These are phyloP conservation scores for Agrocybe praecox DNA, from an alignment of 768 basidiomycete species.

Conservation along the genomic window DNA sequence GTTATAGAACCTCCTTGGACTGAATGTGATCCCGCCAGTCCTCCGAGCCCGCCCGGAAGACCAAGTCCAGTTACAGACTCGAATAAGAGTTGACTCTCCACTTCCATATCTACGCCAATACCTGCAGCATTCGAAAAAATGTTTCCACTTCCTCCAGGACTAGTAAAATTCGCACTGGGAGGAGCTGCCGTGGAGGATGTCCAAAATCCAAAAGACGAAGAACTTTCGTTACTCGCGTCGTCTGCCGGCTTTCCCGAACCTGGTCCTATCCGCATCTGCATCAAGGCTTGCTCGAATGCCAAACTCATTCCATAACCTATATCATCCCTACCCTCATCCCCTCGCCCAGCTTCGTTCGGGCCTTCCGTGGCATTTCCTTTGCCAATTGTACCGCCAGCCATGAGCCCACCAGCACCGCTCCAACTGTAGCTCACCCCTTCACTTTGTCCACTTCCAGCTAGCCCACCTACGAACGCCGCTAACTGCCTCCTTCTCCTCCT, in stretches of 20 bases:
- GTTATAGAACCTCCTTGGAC: not conserved
- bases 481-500: constrained; percentile 71
- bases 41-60: not conserved
- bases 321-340: not conserved
- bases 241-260: not conserved
- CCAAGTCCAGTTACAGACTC: not conserved
- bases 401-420: not conserved
- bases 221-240: not conserved
- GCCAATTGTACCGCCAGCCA: not conserved
- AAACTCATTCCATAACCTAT: constrained; percentile 26
- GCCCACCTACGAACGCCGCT: constrained; percentile 65
- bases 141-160: not conserved
- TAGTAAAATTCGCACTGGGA: constrained; percentile 38
- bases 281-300: constrained; percentile 78
- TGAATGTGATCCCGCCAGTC: not conserved
- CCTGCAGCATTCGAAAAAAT: not conserved
- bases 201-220: not conserved
- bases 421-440: not conserved
- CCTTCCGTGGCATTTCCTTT: no score
- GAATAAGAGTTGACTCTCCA: not conserved
- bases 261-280: not conserved
- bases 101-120: not conserved
- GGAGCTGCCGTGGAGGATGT: not conserved
- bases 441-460: constrained; percentile 35
- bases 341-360: not conserved